Base-by-base conservation (phyloP, 345 rosid genomes). In the Gossypium mustelinum region DNA sequence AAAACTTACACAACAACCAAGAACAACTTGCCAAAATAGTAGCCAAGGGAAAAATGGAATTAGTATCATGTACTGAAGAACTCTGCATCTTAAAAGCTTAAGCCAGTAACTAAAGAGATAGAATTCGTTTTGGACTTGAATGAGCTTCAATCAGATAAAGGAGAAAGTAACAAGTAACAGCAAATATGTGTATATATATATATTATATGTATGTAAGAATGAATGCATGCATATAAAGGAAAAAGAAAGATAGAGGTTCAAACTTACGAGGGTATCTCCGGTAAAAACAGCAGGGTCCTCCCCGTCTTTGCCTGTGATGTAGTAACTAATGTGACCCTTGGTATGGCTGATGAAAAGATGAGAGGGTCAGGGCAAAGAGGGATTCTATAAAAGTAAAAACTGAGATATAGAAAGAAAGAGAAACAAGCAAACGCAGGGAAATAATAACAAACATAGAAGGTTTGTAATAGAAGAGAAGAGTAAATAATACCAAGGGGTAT, bases 241-340 rank as follows among this genome's bases (percentile, higher is more conserved):
- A 39, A 25, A 47, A 56, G 24, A 18, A 20, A 44, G 70, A 47
- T 13, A 25, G 41, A 57, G 39, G 58, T 20, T 48, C 52, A 29
- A 56, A 74, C 94, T 86, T 77, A 89, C 97, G 80, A 94, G 83
- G 2, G 98, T 94, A 78, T 94, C 98, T 52, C 98, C 98, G 2
- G 97, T 94, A 83, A 94, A 94, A 74, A 90, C 97, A 50, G 89
- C 94, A 2, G 89, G 43, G 76, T 63, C 84, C 68, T 90, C 91
- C 10, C 24, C 73, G 52, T 84, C 96, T 59, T 81, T 84, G 25
- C 86, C 80, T 0, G 22, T 22, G 24, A 22, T 22, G 24, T 22
- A 22, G 24, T 22, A 22, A 22, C 24, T 22, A 22, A 22, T 22
- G 24, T 22, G 24, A 68, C 97, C 98, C 80, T 88, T 92, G 34